Percentiles rank a stretch among this genome's conserved stretches.
Conservation (phyloP, 2,329 filamentous ascomycete genomes). For the Aspergillus sojae region DNA sequence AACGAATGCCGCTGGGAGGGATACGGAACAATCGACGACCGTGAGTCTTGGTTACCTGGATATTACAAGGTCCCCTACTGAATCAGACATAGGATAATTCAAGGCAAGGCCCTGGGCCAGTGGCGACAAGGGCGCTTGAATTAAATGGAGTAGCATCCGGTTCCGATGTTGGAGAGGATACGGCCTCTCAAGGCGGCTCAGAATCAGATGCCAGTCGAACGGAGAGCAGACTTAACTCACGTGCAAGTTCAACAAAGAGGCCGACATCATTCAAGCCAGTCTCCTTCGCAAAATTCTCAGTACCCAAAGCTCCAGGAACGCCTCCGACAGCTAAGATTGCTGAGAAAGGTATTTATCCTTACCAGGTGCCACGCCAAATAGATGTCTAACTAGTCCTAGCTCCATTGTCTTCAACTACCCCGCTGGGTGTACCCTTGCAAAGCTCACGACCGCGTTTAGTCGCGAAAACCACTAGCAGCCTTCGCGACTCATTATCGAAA, state of each 20-base stretch:
- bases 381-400: slow-evolving; percentile 25
- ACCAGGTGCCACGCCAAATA: neutral
- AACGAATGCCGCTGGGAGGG: slow-evolving; percentile 27
- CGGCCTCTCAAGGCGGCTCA: slow-evolving; percentile 54
- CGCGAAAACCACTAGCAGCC: slow-evolving; percentile 61
- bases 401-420: slow-evolving; percentile 40
- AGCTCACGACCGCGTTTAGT: slow-evolving; percentile 62
- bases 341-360: slow-evolving; percentile 55
- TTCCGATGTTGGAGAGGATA: slow-evolving; percentile 43
- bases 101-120: slow-evolving; percentile 34
- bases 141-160: slow-evolving; percentile 41
- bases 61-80: slow-evolving; percentile 21
- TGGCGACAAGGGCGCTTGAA: slow-evolving; percentile 41
- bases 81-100: slow-evolving; percentile 29
- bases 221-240: slow-evolving; percentile 48
- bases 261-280: slow-evolving; percentile 66
- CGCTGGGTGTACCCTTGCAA: slow-evolving; percentile 43
- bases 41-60: slow-evolving; percentile 30
- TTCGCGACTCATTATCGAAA: slow-evolving; percentile 55
- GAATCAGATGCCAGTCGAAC: slow-evolving; percentile 65
- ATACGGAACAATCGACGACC: slow-evolving; percentile 27
- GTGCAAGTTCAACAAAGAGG: slow-evolving; percentile 61
- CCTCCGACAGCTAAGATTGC: slow-evolving; percentile 53
- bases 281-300: slow-evolving; percentile 67
- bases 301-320: slow-evolving; percentile 63